phyloP scores from a whole-genome alignment of 768 basidiomycete species.

The Rhodosporidiobolus sp. region DNA sequence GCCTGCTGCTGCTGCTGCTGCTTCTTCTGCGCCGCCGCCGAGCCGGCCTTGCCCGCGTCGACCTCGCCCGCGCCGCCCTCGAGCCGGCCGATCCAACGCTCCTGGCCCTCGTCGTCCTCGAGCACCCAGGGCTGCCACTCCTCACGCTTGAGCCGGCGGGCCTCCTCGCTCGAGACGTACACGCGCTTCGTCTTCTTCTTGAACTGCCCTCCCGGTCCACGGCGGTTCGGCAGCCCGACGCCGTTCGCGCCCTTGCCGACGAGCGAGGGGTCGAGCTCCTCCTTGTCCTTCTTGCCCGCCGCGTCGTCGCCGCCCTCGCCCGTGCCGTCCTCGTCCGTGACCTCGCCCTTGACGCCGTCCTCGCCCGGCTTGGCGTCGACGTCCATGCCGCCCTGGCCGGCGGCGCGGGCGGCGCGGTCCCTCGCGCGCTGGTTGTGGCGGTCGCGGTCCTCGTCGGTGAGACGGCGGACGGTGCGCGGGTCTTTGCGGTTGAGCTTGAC shows the following conservation, averaged over 20 bases:
- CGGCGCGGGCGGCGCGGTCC: slow-evolving; percentile 5
- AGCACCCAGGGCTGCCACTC: slow-evolving; percentile 90
- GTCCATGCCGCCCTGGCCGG: slow-evolving; percentile 8
- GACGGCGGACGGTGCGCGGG: slow-evolving; percentile 49
- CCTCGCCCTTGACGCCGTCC: slow-evolving; percentile 11
- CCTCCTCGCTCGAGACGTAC: slow-evolving; percentile 72
- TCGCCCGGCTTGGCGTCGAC: slow-evolving; percentile 9
- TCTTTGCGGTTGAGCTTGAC: slow-evolving; percentile 88
- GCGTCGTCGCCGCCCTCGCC: background rate
- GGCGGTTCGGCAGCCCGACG: background rate
- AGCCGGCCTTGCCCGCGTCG: background rate
- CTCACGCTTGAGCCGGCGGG: slow-evolving; percentile 73
- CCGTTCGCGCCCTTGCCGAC: slow-evolving; percentile 35
- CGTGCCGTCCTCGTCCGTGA: background rate
- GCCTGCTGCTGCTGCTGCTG: background rate
- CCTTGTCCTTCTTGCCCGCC: slow-evolving; percentile 12
- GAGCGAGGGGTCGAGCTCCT: slow-evolving; percentile 29
- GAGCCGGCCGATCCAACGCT: slow-evolving; percentile 77
- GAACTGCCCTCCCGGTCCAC: slow-evolving; percentile 48
- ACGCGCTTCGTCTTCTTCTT: slow-evolving; percentile 82
- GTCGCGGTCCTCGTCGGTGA: slow-evolving; percentile 38
- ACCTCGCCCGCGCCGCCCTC: slow-evolving; percentile 59
- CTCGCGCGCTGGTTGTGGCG: slow-evolving; percentile 21
- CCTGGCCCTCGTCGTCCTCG: slow-evolving; percentile 66
- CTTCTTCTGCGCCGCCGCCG: background rate